Base-by-base conservation (phyloP, 78 protist species). In the Bodo saltans region DNA sequence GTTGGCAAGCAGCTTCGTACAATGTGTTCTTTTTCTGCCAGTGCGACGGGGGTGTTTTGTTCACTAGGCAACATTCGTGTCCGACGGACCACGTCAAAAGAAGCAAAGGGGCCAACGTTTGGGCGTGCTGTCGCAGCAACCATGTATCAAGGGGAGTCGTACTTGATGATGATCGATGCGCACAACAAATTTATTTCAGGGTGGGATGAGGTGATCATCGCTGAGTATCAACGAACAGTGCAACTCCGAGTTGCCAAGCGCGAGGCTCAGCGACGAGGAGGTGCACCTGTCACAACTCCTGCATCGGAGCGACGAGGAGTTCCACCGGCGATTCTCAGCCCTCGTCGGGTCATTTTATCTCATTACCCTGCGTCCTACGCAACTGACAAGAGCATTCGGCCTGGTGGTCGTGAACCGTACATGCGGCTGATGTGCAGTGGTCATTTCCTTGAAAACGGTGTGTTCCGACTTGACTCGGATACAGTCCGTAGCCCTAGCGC, bases 111-210 rank as follows among this genome's bases (percentile, higher is more conserved):
- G 33, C 87, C 87, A 28, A 71, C 81, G 26, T 83, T 52, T 42
- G 87, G 71, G 38, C 47, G 87, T 30, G 17, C 74, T 68, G 4
- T 73, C 25, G 74, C 71, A 33, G 8, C 34, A 33, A 12, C 8
- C 28, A 12, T 83, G 29, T 83, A 71, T 27, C 4, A 76, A 29
- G 74, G 74, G 4, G 87, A 83, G 74, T 42, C 17, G 26, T 83
- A 83, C 60, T 71, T 73, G 39, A 71, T 83, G 79, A 68, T 71
- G 79, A 73, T 83, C 32, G 87, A 83, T 68, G 74, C 87, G 8
- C 87, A 83, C 26, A 83, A 67, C 67, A n/a, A 82, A 12, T 83
- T 83, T 38, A 82, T 73, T 23, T 39, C 11, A 25, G 27, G 8
- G 41, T 83, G 87, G 87, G 87, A 83, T 12, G 74, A 83, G 33